These are phyloP conservation scores for Coemansia guatemalensis DNA, from an alignment of 192 early-diverging fungal genomes.

Conservation along the genomic window DNA sequence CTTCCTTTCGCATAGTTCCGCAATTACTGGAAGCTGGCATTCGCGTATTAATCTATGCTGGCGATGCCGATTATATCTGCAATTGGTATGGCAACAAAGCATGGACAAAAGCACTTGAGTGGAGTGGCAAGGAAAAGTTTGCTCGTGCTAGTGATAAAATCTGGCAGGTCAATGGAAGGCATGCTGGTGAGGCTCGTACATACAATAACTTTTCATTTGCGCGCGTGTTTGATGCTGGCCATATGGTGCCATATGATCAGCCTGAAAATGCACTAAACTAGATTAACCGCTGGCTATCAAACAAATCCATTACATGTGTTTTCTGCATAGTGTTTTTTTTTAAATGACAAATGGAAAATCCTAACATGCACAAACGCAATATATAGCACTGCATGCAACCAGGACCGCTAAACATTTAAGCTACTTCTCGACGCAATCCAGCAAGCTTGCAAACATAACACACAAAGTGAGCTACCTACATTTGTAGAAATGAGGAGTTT, in stretches of 20 bases:
- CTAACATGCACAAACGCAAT: too few species aligned
- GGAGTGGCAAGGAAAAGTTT: constrained; percentile 76
- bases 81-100: too few species aligned
- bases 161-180: constrained; percentile 68
- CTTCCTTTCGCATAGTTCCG: constrained; percentile 65
- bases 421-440: too few species aligned
- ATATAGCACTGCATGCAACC: too few species aligned
- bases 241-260: constrained; percentile 93
- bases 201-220: constrained; percentile 80
- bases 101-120: constrained; percentile 84
- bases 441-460: too few species aligned
- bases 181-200: constrained; percentile 67
- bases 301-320: too few species aligned
- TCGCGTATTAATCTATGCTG: constrained; percentile 81
- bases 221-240: constrained; percentile 82
- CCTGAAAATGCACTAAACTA: constrained; percentile 76
- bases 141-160: constrained; percentile 61
- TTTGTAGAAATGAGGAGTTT: too few species aligned
- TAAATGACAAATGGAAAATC: too few species aligned
- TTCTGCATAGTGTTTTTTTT: too few species aligned
- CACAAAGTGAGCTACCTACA: too few species aligned
- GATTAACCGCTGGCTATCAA: constrained; percentile 78
- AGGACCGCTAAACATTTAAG: too few species aligned
- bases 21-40: constrained; percentile 76
- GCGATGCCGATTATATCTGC: too few species aligned